Conservation (phyloP, 2,329 filamentous ascomycete genomes). For the Trichoderma breve region DNA sequence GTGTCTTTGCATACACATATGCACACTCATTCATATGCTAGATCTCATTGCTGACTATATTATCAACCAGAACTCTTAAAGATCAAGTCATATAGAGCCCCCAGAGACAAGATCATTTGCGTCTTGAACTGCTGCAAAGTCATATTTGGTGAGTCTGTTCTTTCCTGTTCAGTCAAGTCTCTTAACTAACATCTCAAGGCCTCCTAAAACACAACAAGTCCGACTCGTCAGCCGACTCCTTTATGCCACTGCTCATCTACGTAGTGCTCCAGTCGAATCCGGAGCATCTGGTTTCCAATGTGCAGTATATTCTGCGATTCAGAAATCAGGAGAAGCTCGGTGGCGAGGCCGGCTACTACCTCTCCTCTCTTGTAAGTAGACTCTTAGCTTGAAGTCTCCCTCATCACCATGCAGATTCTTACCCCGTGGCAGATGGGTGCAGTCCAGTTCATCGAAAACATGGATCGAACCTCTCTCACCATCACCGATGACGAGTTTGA, state of each 20-base stretch:
- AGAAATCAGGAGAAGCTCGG: slow-evolving; percentile 95
- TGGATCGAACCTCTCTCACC: slow-evolving; percentile 90
- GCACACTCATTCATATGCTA: slow-evolving; percentile 18
- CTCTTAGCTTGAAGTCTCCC: background rate
- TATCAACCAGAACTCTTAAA: slow-evolving; percentile 73
- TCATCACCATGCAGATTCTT: background rate
- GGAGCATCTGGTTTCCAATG: slow-evolving; percentile 92
- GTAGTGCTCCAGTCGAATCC: slow-evolving; percentile 93
- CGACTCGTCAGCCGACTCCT: slow-evolving; percentile 93
- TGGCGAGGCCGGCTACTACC: slow-evolving; percentile 97
- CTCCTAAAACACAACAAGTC: slow-evolving; percentile 87
- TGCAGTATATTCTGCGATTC: slow-evolving; percentile 96
- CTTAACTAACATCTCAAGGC: slow-evolving; percentile 47
- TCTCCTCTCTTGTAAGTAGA: slow-evolving; percentile 75
- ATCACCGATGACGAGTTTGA: slow-evolving; percentile 96
- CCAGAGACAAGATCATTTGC: slow-evolving; percentile 96
- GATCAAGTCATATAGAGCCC: slow-evolving; percentile 95
- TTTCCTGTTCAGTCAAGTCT: background rate
- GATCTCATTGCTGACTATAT: background rate
- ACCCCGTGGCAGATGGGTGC: slow-evolving; percentile 68
- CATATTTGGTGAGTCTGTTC: slow-evolving; percentile 73
- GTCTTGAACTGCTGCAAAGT: slow-evolving; percentile 99
- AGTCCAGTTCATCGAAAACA: slow-evolving; percentile 93
- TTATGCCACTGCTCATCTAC: slow-evolving; percentile 92
- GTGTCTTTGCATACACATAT: slow-evolving; percentile 20